phyloP scores from a whole-genome alignment of 768 basidiomycete genomes.

The Cubamyces sp. region DNA sequence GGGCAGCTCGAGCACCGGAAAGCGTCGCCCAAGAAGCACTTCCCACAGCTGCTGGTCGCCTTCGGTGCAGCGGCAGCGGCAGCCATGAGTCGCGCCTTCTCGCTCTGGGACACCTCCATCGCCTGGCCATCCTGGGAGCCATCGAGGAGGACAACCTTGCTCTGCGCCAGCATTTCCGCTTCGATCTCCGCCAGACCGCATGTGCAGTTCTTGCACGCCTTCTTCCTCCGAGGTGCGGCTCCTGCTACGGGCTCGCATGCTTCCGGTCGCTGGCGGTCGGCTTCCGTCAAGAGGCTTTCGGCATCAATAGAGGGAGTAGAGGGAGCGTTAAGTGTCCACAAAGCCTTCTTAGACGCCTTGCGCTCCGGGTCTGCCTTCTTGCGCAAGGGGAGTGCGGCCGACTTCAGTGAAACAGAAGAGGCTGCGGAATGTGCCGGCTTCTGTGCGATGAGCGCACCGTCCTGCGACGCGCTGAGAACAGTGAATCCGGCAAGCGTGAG shows the following conservation, averaged over 20 bases:
- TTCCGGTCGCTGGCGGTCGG: constrained; percentile 79
- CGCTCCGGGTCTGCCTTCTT: constrained; percentile 56
- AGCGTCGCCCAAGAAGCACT: constrained; percentile 96
- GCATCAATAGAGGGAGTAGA: constrained; percentile 79
- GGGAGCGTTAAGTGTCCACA: constrained; percentile 82
- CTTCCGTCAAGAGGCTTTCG: constrained; percentile 80
- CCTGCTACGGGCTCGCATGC: constrained; percentile 68
- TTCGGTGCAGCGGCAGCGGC: constrained; percentile 78
- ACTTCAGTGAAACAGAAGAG: constrained; percentile 49
- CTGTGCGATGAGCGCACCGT: constrained; percentile 63
- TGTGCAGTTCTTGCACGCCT: constrained; percentile 94
- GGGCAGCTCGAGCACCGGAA: constrained; percentile 97
- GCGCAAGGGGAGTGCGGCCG: constrained; percentile 50
- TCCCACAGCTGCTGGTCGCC: constrained; percentile 96
- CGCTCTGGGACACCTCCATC: constrained; percentile 56
- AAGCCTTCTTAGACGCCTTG: constrained; percentile 80
- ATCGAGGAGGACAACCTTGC: constrained; percentile 71
- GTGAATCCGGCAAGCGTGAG: constrained; percentile 71
- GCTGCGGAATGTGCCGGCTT: constrained; percentile 58
- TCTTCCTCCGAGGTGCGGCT: constrained; percentile 69
- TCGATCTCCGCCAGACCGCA: constrained; percentile 97
- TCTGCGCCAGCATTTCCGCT: constrained; percentile 69
- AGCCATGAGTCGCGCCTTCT: constrained; percentile 64
- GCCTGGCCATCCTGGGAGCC: constrained; percentile 63
- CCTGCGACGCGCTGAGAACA: constrained; percentile 48